Percentiles rank a stretch among this genome's conserved stretches.
These are phyloP conservation scores for Yamadazyma diddensiae DNA, from an alignment of 1,139 yeast species.

Conservation along the genomic window DNA sequence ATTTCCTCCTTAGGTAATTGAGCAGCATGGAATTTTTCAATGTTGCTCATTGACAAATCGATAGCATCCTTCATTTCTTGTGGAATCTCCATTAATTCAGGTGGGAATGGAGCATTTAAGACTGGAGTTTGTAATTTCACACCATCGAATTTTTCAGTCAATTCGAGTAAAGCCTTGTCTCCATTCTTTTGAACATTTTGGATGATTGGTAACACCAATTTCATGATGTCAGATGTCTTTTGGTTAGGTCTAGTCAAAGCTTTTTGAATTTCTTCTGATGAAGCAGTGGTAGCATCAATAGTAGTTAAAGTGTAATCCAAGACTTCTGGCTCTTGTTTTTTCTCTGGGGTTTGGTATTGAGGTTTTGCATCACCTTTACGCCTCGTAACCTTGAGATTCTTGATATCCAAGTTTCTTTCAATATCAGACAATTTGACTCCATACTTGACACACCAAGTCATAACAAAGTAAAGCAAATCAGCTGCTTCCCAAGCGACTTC, in stretches of 20 bases:
- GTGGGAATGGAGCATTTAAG: conserved; percentile 82
- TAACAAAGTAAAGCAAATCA: conserved; percentile 85
- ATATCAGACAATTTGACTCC: conserved; percentile 81
- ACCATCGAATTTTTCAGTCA: conserved; percentile 87
- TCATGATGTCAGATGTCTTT: conserved; percentile 87
- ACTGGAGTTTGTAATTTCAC: conserved; percentile 72
- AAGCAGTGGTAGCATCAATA: conserved; percentile 45
- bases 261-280: conserved; percentile 45
- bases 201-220: conserved; percentile 85
- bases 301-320: conserved; percentile 56
- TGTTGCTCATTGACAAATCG: conserved; percentile 85
- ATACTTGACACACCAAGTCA: conserved; percentile 79
- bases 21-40: conserved; percentile 89
- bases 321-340: conserved; percentile 17
- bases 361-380: conserved; percentile 96
- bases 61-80: conserved; percentile 81
- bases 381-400: conserved; percentile 83
- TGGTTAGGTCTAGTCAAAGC: conserved; percentile 88
- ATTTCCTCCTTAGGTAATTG: conserved; percentile 70
- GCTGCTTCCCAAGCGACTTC: conserved; percentile 98
- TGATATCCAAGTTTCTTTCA: conserved; percentile 79
- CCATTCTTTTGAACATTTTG: conserved; percentile 75
- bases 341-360: conserved; percentile 38
- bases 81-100: conserved; percentile 68
- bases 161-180: conserved; percentile 80